phyloP scores from a whole-genome alignment of 306 rosid species.

The Arachis hypogaea region DNA sequence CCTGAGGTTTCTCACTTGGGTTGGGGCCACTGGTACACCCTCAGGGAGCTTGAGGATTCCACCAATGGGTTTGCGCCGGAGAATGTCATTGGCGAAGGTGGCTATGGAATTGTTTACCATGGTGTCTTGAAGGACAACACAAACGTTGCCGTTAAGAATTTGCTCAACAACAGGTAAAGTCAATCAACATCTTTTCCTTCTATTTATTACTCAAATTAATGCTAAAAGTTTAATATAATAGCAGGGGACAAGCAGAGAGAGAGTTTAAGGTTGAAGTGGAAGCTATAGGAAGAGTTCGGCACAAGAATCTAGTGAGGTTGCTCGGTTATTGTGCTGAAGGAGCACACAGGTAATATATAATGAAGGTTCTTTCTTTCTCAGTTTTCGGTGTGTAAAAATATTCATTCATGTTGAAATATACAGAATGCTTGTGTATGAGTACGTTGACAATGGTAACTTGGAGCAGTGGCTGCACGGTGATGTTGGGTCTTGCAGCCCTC shows the following conservation, averaged over 20 bases:
- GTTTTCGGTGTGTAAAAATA: too few species aligned
- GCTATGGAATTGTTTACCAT: constrained; percentile 86
- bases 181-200: background rate
- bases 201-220: background rate
- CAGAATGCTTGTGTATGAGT: constrained; percentile 95
- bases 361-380: background rate
- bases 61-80: constrained; percentile 69
- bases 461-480: constrained; percentile 95
- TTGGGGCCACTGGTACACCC: constrained; percentile 94
- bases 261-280: constrained; percentile 94
- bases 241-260: constrained; percentile 92
- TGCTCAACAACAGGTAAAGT: constrained; percentile 76
- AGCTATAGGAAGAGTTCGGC: constrained; percentile 92
- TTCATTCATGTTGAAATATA: background rate
- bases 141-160: constrained; percentile 76
- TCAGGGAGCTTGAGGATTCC: constrained; percentile 84
- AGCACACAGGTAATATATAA: constrained; percentile 71
- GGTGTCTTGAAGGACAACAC: constrained; percentile 70
- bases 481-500: constrained; percentile 80
- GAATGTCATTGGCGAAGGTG: constrained; percentile 88
- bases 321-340: constrained; percentile 96
- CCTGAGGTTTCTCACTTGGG: constrained; percentile 97
- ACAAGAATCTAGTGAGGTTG: constrained; percentile 83
- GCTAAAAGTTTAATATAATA: background rate
- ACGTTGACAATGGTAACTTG: constrained; percentile 79